Evolutionary conservation across 352 stramenopile genomes (phyloP).

Genomic region (Phytopythium boreale): DNA sequence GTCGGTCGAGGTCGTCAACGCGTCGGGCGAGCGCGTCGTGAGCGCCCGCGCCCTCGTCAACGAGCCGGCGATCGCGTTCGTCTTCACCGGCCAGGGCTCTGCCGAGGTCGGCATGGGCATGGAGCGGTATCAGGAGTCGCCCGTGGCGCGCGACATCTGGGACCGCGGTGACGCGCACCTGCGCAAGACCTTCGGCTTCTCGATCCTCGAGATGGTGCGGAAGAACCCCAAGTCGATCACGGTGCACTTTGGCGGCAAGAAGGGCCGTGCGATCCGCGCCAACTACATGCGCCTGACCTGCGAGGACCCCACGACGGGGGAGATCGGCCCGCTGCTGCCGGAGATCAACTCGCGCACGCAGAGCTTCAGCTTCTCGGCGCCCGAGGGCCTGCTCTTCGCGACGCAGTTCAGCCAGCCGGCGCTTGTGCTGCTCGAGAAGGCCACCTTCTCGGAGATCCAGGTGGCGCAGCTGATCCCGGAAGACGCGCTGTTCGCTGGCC

Average conservation of each 20-base stretch:
- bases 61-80: conserved; percentile 67
- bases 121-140: conserved; percentile 78
- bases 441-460: conserved; percentile 82
- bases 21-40: conserved; percentile 66
- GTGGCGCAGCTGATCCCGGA: conserved; percentile 63
- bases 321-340: conserved; percentile 61
- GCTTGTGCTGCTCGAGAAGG: conserved; percentile 82
- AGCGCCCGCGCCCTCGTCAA: conserved; percentile 67
- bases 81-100: conserved; percentile 87
- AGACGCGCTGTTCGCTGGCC: conserved; percentile 76
- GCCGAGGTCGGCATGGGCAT: conserved; percentile 86
- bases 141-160: conserved; percentile 74
- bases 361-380: conserved; percentile 79
- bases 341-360: conserved; percentile 81
- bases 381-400: conserved; percentile 76
- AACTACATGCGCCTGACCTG: conserved; percentile 83
- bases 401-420: conserved; percentile 87
- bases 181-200: conserved; percentile 78
- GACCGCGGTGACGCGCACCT: conserved; percentile 75
- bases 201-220: conserved; percentile 85
- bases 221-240: conserved; percentile 83
- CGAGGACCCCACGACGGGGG: conserved; percentile 55
- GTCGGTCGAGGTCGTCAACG: conserved; percentile 75
- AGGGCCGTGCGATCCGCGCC: conserved; percentile 72
- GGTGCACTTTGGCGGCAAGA: conserved; percentile 85